Conservation (phyloP, 2,329 filamentous ascomycete genomes). For the Fusarium globosum region DNA sequence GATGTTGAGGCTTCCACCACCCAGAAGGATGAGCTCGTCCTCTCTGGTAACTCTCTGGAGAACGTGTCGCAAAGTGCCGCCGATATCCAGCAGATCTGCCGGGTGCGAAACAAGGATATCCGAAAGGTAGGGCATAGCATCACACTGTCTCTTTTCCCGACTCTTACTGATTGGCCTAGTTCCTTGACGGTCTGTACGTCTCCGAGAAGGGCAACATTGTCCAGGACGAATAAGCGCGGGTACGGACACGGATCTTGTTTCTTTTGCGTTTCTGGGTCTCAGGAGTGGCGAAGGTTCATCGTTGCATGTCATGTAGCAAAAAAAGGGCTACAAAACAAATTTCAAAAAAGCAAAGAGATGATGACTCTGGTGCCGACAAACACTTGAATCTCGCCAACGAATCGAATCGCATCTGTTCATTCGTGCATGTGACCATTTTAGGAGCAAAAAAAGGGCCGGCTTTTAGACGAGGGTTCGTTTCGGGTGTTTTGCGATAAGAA, state of each 20-base stretch:
- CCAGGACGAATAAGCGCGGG: slow-evolving; percentile 73
- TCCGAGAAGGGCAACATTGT: slow-evolving; percentile 97
- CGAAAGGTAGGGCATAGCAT: slow-evolving; percentile 76
- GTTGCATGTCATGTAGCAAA: slow-evolving; percentile 70
- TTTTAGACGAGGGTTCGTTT: slow-evolving; percentile 42
- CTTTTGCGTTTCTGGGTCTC: slow-evolving; percentile 71
- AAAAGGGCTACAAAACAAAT: slow-evolving; percentile 57
- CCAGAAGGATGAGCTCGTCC: slow-evolving; percentile 97
- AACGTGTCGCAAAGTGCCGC: slow-evolving; percentile 97
- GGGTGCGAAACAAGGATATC: slow-evolving; percentile 99
- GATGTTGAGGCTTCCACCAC: slow-evolving; percentile 89
- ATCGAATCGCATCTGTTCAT: not conserved
- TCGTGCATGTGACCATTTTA: slow-evolving; percentile 37
- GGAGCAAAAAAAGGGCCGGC: slow-evolving; percentile 23
- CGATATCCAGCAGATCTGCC: slow-evolving; percentile 99
- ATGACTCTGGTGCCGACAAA: slow-evolving; percentile 45
- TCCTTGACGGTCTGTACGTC: slow-evolving; percentile 99
- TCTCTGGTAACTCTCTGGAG: slow-evolving; percentile 95
- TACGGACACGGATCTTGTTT: slow-evolving; percentile 57
- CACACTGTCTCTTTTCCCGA: not conserved
- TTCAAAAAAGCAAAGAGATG: slow-evolving; percentile 54
- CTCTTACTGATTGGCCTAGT: slow-evolving; percentile 65
- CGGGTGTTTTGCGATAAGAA: slow-evolving; percentile 28
- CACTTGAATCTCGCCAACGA: slow-evolving; percentile 26
- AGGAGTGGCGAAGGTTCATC: slow-evolving; percentile 72